Evolutionary conservation across 495 filamentous ascomycete genomes (phyloP).

Genomic region (Podospora anserina): DNA sequence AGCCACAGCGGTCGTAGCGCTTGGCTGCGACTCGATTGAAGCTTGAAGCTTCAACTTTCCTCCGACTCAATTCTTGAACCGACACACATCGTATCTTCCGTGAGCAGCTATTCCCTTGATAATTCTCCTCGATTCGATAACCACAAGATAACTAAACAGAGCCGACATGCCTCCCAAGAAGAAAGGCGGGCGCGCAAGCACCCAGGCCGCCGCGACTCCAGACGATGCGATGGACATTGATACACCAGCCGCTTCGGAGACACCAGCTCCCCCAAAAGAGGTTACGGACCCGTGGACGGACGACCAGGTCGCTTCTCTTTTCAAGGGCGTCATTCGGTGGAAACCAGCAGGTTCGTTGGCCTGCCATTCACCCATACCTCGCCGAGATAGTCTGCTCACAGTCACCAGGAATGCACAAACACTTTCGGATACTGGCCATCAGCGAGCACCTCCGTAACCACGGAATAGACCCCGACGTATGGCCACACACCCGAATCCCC

Average conservation of each 20-base stretch:
- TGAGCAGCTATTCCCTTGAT: not conserved
- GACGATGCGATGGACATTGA: conserved; percentile 54
- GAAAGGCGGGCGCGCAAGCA: conserved; percentile 46
- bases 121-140: not conserved
- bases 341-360: conserved; percentile 78
- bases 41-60: not conserved
- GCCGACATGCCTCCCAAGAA: conserved; percentile 71
- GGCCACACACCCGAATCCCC: conserved; percentile 78
- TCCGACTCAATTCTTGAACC: not conserved
- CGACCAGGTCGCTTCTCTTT: conserved; percentile 85
- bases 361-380: not conserved
- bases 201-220: conserved; percentile 35
- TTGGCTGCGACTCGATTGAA: no score
- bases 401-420: conserved; percentile 82
- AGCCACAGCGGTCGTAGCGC: not conserved
- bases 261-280: conserved; percentile 36
- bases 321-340: conserved; percentile 85
- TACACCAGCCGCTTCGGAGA: conserved; percentile 43
- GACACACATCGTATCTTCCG: not conserved
- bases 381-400: not conserved
- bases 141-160: not conserved
- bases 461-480: conserved; percentile 65
- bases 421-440: conserved; percentile 92
- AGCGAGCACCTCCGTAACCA: conserved; percentile 81
- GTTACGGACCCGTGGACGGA: conserved; percentile 85